Conservation (phyloP, 306 rosid species). For the Fragaria iinumae region DNA sequence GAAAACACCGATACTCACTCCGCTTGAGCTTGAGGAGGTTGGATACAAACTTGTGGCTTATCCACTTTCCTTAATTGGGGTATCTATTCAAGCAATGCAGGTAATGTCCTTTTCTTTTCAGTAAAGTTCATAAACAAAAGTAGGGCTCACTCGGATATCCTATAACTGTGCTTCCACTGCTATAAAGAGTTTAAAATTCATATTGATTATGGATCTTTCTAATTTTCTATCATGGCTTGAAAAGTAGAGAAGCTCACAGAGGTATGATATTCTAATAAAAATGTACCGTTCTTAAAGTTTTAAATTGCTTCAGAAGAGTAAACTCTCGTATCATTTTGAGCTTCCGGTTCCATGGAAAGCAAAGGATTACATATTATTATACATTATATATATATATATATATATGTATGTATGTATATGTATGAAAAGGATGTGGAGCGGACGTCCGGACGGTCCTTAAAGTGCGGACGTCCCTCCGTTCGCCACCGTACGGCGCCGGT, state of each 20-base stretch:
- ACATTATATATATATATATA: background rate
- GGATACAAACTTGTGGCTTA: constrained; percentile 82
- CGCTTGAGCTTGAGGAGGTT: constrained; percentile 71
- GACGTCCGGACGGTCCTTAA: too few species aligned
- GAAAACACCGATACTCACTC: constrained; percentile 76
- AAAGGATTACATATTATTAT: background rate
- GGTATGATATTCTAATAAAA: background rate
- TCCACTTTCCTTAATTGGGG: constrained; percentile 90
- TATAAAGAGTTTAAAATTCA: background rate
- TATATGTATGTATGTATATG: too few species aligned
- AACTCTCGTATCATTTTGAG: background rate
- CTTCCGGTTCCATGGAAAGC: background rate
- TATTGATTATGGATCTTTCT: constrained; percentile 4
- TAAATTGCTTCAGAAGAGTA: background rate
- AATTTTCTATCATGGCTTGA: background rate
- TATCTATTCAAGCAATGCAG: constrained; percentile 91
- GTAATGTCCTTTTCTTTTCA: constrained; percentile 33
- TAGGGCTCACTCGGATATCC: background rate
- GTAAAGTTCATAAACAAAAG: background rate
- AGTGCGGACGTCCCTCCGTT: too few species aligned
- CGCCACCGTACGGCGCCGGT: too few species aligned
- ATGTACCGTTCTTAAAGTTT: background rate
- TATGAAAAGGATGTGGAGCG: too few species aligned
- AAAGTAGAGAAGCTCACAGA: background rate
- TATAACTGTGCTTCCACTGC: background rate